phyloP scores from a whole-genome alignment of 2,329 filamentous ascomycete genomes.

The Daldinia eschscholtzii region DNA sequence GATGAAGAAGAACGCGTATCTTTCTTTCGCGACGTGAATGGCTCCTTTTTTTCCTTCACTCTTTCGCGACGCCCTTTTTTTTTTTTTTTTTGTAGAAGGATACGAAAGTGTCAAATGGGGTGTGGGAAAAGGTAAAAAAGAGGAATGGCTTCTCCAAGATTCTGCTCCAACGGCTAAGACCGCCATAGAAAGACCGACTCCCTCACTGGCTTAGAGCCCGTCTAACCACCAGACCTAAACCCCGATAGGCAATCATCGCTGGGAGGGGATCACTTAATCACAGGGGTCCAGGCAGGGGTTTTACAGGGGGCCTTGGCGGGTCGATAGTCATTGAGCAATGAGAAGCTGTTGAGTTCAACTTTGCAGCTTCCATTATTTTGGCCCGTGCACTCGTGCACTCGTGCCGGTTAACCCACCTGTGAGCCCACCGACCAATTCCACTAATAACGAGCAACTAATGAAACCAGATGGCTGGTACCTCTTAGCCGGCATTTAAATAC shows the following conservation, averaged over 20 bases:
- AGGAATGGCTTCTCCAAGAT: slow-evolving; percentile 23
- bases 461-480: slow-evolving; percentile 27
- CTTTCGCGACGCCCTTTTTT: slow-evolving; percentile 16
- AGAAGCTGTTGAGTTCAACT: slow-evolving; percentile 27
- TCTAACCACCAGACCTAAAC: slow-evolving; percentile 38
- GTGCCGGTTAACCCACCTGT: slow-evolving; percentile 9
- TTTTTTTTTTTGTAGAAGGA: slow-evolving; percentile 11
- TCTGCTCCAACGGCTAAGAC: slow-evolving; percentile 30
- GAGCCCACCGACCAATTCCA: slow-evolving; percentile 20
- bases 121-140: slow-evolving; percentile 26
- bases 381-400: slow-evolving; percentile 15
- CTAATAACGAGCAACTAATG: slow-evolving; percentile 24
- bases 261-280: slow-evolving; percentile 34
- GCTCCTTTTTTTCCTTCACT: slow-evolving; percentile 7
- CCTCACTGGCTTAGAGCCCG: slow-evolving; percentile 26
- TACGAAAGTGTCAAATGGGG: slow-evolving; percentile 18
- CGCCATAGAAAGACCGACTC: slow-evolving; percentile 28
- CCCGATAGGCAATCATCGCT: slow-evolving; percentile 37
- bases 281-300: slow-evolving; percentile 30
- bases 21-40: slow-evolving; percentile 24
- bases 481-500: slow-evolving; percentile 16
- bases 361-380: slow-evolving; percentile 2
- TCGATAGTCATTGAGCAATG: slow-evolving; percentile 41
- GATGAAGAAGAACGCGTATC: slow-evolving; percentile 15
- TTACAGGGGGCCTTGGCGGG: slow-evolving; percentile 34